Evolutionary conservation across 257 asterid species (phyloP).

Genomic region (Orobanche coerulescens): DNA sequence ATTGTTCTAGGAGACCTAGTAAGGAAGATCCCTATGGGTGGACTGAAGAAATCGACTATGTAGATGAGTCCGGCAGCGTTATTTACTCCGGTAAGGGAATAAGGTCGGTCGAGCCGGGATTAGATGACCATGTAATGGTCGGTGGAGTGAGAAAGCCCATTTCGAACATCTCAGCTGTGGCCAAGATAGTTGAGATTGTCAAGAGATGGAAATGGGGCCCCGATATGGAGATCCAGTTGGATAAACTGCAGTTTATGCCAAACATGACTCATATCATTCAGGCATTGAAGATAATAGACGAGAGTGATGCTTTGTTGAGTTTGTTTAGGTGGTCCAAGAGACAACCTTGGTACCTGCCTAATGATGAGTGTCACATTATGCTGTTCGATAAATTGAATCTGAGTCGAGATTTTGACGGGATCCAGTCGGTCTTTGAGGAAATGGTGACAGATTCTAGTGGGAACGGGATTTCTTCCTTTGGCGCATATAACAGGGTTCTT

Average conservation of each 20-base stretch:
- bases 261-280: conserved; percentile 75
- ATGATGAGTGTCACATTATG: conserved; percentile 59
- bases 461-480: conserved; percentile 33
- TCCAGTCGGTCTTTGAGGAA: conserved; percentile 78
- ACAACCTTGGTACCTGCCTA: conserved; percentile 68
- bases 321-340: conserved; percentile 87
- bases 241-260: conserved; percentile 73
- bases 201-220: conserved; percentile 99
- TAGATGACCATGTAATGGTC: conserved; percentile 82
- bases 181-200: conserved; percentile 83
- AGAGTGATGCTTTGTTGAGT: conserved; percentile 64
- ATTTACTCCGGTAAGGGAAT: conserved; percentile 86
- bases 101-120: conserved; percentile 76
- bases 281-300: conserved; percentile 71
- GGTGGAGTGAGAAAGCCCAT: conserved; percentile 82
- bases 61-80: conserved; percentile 83
- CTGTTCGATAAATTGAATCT: conserved; percentile 70
- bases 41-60: conserved; percentile 76
- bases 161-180: conserved; percentile 74
- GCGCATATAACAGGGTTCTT: conserved; percentile 71
- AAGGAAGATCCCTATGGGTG: conserved; percentile 40
- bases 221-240: conserved; percentile 80
- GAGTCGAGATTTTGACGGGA: conserved; percentile 67
- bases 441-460: conserved; percentile 65
- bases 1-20: conserved; percentile 38